Conservation (phyloP, 371 early-diverging fungal genomes). For the Racocetra persica region DNA sequence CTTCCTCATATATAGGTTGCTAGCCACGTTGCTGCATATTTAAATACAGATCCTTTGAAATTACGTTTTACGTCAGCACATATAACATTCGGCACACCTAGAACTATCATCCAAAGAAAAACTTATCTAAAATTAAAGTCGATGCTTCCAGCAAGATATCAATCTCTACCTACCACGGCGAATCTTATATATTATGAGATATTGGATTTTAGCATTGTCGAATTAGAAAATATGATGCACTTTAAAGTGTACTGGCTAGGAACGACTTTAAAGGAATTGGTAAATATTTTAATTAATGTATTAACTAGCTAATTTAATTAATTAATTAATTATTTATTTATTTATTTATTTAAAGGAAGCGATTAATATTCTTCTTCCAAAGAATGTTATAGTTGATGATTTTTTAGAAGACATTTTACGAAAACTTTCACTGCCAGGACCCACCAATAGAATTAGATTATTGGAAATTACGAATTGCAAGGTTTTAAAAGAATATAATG, state of each 20-base stretch:
- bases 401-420: slow-evolving; percentile 65
- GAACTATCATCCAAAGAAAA: slow-evolving; percentile 56
- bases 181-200: slow-evolving; percentile 79
- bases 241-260: slow-evolving; percentile 67
- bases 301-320: too few species aligned
- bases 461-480: slow-evolving; percentile 55
- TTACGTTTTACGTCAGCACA: slow-evolving; percentile 67
- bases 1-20: slow-evolving; percentile 47
- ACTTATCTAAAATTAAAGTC: slow-evolving; percentile 63
- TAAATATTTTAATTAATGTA: not conserved
- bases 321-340: too few species aligned
- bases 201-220: slow-evolving; percentile 77
- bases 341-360: slow-evolving; percentile 40
- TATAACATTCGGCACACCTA: slow-evolving; percentile 47
- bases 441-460: slow-evolving; percentile 52
- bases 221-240: slow-evolving; percentile 80
- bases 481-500: slow-evolving; percentile 52
- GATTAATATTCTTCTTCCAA: slow-evolving; percentile 64
- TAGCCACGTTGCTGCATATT: slow-evolving; percentile 59
- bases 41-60: slow-evolving; percentile 70
- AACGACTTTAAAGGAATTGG: slow-evolving; percentile 57
- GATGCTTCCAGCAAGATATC: slow-evolving; percentile 59
- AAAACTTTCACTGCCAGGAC: slow-evolving; percentile 56
- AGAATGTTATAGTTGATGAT: slow-evolving; percentile 62
- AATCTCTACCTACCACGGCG: not conserved